phyloP scores from a whole-genome alignment of 768 basidiomycete species.

The Austroboletus eburneus region DNA sequence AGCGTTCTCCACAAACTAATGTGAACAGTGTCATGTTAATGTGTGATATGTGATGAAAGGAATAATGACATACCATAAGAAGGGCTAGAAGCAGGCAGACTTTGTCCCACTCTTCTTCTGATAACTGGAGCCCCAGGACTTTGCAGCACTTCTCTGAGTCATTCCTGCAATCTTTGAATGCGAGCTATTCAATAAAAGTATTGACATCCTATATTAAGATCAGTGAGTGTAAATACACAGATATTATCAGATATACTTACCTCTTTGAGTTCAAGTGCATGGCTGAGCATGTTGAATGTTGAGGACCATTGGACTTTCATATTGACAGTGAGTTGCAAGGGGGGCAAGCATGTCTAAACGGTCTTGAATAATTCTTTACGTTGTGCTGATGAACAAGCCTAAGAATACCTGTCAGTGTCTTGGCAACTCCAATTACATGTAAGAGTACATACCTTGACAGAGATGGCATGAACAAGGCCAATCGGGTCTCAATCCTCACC shows the following conservation, averaged over 20 bases:
- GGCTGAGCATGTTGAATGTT: too few species aligned
- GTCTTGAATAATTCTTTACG: constrained; percentile 4
- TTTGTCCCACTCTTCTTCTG: not conserved
- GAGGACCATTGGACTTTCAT: too few species aligned
- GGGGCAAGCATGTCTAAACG: not conserved
- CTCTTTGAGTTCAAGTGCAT: too few species aligned
- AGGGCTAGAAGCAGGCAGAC: not conserved
- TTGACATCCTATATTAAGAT: not conserved
- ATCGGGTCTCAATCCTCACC: not conserved
- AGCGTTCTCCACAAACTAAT: not conserved
- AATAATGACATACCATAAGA: not conserved
- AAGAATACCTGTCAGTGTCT: not conserved
- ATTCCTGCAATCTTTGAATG: too few species aligned
- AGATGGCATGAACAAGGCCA: constrained; percentile 3
- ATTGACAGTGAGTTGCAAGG: too few species aligned
- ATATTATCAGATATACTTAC: too few species aligned
- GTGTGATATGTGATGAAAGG: too few species aligned
- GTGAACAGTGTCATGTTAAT: too few species aligned
- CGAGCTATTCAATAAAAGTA: not conserved
- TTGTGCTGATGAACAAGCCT: constrained; percentile 1
- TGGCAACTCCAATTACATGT: not conserved
- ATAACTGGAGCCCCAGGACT: not conserved
- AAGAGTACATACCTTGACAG: constrained; percentile 2
- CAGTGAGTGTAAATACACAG: too few species aligned
- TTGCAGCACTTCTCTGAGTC: not conserved